Percentiles rank a stretch among this genome's conserved stretches.
Conservation (phyloP, 768 basidiomycete species). For the Naganishia randhawae region DNA sequence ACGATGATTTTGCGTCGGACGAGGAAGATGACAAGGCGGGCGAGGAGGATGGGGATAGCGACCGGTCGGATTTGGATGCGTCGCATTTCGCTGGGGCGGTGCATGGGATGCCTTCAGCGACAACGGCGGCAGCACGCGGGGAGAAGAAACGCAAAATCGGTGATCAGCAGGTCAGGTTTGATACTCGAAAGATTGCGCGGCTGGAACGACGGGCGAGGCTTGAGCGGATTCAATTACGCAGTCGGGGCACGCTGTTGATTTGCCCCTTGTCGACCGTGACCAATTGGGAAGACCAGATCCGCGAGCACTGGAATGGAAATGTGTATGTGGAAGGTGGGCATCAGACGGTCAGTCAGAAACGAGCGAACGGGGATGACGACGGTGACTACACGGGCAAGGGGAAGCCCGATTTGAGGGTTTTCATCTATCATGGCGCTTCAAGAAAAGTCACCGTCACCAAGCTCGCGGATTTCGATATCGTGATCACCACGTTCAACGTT, state of each 20-base stretch:
- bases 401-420: slow-evolving; percentile 57
- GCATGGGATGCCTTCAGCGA: slow-evolving; percentile 71
- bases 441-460: slow-evolving; percentile 80
- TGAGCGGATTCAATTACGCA: slow-evolving; percentile 53
- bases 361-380: slow-evolving; percentile 23
- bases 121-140: slow-evolving; percentile 28
- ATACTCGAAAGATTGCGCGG: slow-evolving; percentile 59
- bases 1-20: slow-evolving; percentile 21
- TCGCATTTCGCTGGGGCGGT: slow-evolving; percentile 72
- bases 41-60: slow-evolving; percentile 26
- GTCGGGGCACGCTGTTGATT: slow-evolving; percentile 88
- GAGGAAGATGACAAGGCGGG: slow-evolving; percentile 21
- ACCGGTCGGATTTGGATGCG: slow-evolving; percentile 43
- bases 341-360: slow-evolving; percentile 33
- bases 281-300: slow-evolving; percentile 98
- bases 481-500: slow-evolving; percentile 95
- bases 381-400: slow-evolving; percentile 47
- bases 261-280: slow-evolving; percentile 94
- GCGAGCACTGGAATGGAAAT: slow-evolving; percentile 90
- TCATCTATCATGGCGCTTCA: slow-evolving; percentile 91
- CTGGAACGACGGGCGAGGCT: slow-evolving; percentile 59
- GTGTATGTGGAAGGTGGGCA: slow-evolving; percentile 68
- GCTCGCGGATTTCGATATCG: slow-evolving; percentile 89
- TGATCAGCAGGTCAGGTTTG: slow-evolving; percentile 55
- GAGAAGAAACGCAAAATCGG: slow-evolving; percentile 59